phyloP scores from a whole-genome alignment of 768 basidiomycete species.

The Trichaptum fuscoviolaceum region DNA sequence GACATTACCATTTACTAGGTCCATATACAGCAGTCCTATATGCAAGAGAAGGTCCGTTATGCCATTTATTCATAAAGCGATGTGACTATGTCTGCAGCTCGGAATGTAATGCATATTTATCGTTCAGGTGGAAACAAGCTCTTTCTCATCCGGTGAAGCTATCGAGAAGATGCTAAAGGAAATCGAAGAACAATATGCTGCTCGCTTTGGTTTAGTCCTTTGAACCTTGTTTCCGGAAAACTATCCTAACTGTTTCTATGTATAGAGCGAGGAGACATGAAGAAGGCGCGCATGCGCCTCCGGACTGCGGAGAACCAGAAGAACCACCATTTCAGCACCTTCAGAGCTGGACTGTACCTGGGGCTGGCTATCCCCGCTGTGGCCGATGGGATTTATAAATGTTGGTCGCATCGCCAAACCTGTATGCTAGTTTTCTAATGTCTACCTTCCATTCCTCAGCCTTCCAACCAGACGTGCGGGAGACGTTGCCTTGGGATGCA shows the following conservation, averaged over 20 bases:
- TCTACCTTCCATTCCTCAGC: constrained; percentile 32
- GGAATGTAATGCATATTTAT: not conserved
- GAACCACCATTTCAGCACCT: constrained; percentile 66
- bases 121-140: constrained; percentile 55
- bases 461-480: constrained; percentile 46
- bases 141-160: constrained; percentile 58
- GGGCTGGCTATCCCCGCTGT: constrained; percentile 72
- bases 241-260: constrained; percentile 1
- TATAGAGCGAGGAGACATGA: constrained; percentile 64
- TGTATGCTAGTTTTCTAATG: not conserved
- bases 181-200: constrained; percentile 73
- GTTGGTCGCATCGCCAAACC: constrained; percentile 32
- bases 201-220: constrained; percentile 61
- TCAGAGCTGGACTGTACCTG: constrained; percentile 66
- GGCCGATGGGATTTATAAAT: constrained; percentile 53
- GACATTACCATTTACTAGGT: constrained; percentile 30
- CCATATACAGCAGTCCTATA: constrained; percentile 70
- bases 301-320: constrained; percentile 46
- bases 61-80: no score
- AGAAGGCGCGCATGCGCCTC: constrained; percentile 65
- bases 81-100: not conserved
- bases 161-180: constrained; percentile 66
- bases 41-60: constrained; percentile 61
- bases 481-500: constrained; percentile 60
- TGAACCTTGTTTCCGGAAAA: constrained; percentile 1